Evolutionary conservation across 495 filamentous ascomycete genomes (phyloP).

Genomic region (Coniosporium apollinis): DNA sequence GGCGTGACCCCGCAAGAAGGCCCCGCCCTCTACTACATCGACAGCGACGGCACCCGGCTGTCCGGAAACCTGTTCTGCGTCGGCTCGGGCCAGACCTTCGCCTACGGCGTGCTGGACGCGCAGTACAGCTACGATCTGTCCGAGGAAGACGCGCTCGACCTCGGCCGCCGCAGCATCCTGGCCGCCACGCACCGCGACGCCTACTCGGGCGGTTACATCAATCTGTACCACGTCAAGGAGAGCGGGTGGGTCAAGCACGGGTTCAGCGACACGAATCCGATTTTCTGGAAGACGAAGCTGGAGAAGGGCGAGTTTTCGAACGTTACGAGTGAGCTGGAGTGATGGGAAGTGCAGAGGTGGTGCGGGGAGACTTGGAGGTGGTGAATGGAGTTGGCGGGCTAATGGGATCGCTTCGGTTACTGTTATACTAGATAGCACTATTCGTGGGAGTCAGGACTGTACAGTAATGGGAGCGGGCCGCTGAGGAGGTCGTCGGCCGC

Average conservation of each 20-base stretch:
- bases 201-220: slow-evolving; percentile 96
- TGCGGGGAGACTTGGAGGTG: too few species aligned
- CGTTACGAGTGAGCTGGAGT: slow-evolving; percentile 61
- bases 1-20: slow-evolving; percentile 94
- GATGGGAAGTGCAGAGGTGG: too few species aligned
- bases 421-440: too few species aligned
- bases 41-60: slow-evolving; percentile 87
- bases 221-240: slow-evolving; percentile 97
- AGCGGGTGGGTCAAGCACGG: slow-evolving; percentile 97
- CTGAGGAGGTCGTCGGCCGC: too few species aligned
- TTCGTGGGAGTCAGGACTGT: too few species aligned
- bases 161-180: slow-evolving; percentile 79
- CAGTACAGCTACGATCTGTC: slow-evolving; percentile 82
- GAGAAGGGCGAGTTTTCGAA: slow-evolving; percentile 97
- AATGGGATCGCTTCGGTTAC: too few species aligned
- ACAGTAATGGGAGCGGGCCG: too few species aligned
- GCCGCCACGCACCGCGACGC: slow-evolving; percentile 97
- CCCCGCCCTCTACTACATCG: slow-evolving; percentile 96
- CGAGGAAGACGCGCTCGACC: slow-evolving; percentile 72
- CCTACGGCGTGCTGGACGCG: slow-evolving; percentile 92
- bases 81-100: slow-evolving; percentile 93
- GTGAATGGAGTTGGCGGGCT: too few species aligned
- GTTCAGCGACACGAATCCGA: slow-evolving; percentile 46
- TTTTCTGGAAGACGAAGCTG: slow-evolving; percentile 98
- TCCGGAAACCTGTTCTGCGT: slow-evolving; percentile 95